Evolutionary conservation across 2,329 filamentous ascomycete genomes (phyloP), one percentile per base, ranked within the genome.

Genomic region (Teratosphaeria viscida): DNA sequence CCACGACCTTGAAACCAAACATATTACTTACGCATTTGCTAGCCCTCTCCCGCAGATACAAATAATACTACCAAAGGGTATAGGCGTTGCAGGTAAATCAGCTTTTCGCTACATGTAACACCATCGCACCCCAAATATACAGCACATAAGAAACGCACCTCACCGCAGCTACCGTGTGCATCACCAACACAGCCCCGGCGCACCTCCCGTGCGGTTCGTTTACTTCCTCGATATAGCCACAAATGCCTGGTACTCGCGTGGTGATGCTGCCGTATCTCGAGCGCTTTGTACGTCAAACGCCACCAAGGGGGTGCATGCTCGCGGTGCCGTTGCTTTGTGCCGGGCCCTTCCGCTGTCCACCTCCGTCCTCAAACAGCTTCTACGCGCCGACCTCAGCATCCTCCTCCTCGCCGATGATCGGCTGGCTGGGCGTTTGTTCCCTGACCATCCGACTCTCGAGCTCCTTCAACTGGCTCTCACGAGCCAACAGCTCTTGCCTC

Each of bases 401-500:
- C 35, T 66, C 63, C 57, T 61, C 58, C 52, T 67, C 65, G 53
- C 65, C 62, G 49, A 43, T 37, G 52, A 65, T 57, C 27, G 27
- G 19, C 27, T 56, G 52, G 12, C 37, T 63, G 27, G 65, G 67
- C 52, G 64, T 68, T 57, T 71, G 69, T 63, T 73, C 70, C 74
- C 92, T 86, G 73, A 92, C 87, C 92, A 97, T 96, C 73, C 92
- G 88, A 64, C 92, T 92, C 79, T 97, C 92, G 74, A 99, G 96
- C 82, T 99, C 94, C 78, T 94, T 92, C 70, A 99, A 85, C 80
- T 99, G 94, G 72, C 91, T 96, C 81, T 99, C 94, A 76, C 94
- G 91, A 66, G 94, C 94, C 77, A 99, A 76, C 63, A 99, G 84
- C 79, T 99, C 94, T 80, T 99, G 94, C 80, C 94, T 87, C 85